phyloP scores from a whole-genome alignment of 2,329 filamentous ascomycete species.

The Drechslerella dactyloides region DNA sequence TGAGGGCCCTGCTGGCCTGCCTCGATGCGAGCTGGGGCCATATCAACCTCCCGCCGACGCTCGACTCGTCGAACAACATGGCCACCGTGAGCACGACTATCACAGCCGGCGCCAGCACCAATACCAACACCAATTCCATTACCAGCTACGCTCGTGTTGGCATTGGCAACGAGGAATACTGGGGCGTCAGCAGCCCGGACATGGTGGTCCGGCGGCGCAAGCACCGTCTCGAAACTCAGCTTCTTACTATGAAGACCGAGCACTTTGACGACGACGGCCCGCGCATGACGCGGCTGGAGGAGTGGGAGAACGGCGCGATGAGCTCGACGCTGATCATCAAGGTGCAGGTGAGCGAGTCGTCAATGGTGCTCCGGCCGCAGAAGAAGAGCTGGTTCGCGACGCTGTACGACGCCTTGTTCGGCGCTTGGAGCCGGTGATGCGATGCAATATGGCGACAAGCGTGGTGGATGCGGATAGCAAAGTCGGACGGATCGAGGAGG shows the following conservation, averaged over 20 bases:
- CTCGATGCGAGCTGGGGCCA: slow-evolving; percentile 38
- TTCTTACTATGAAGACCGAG: slow-evolving; percentile 49
- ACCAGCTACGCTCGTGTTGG: too few species aligned
- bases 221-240: slow-evolving; percentile 45
- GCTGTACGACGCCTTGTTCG: background rate
- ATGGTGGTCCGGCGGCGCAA: slow-evolving; percentile 12
- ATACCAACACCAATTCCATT: too few species aligned
- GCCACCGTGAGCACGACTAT: too few species aligned
- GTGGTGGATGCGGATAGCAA: too few species aligned
- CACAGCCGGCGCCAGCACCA: background rate
- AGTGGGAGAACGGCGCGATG: slow-evolving; percentile 43
- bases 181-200: slow-evolving; percentile 15
- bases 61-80: background rate
- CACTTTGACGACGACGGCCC: slow-evolving; percentile 26
- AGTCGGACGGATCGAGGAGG: background rate
- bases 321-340: slow-evolving; percentile 44
- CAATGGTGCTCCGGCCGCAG: slow-evolving; percentile 1
- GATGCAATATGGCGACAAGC: too few species aligned
- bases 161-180: slow-evolving; percentile 14
- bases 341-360: slow-evolving; percentile 36
- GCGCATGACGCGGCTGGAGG: slow-evolving; percentile 21
- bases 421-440: background rate
- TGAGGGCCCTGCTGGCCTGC: slow-evolving; percentile 32
- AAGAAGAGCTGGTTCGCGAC: slow-evolving; percentile 4
- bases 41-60: slow-evolving; percentile 20